A percentile compares a stretch with the other conserved stretches of the same genome.
phyloP scores from a whole-genome alignment of 2,329 filamentous ascomycete species.

The Lachnellula willkommii region DNA sequence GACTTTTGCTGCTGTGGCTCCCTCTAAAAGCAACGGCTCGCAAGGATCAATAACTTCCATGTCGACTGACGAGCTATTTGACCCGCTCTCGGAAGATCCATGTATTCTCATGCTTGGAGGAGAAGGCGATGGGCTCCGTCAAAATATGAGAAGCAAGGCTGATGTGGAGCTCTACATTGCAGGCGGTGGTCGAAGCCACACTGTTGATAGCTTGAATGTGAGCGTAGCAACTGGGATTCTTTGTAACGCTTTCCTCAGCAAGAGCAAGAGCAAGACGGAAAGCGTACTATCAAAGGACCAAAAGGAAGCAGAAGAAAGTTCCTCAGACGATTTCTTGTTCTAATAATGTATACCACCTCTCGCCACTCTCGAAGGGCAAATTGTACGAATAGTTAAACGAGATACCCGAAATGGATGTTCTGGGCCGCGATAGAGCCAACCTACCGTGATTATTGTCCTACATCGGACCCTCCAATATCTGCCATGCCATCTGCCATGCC shows the following conservation, averaged over 20 bases:
- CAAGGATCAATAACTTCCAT: slow-evolving; percentile 25
- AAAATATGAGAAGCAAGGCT: slow-evolving; percentile 57
- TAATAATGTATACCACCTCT: neutral
- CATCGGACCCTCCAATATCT: neutral
- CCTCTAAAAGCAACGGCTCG: slow-evolving; percentile 37
- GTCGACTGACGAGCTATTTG: slow-evolving; percentile 46
- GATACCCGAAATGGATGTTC: slow-evolving; percentile 4
- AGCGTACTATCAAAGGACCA: neutral
- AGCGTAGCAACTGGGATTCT: slow-evolving; percentile 80
- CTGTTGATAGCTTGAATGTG: slow-evolving; percentile 88
- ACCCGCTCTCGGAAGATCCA: slow-evolving; percentile 55
- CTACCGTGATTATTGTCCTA: neutral
- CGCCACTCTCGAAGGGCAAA: neutral
- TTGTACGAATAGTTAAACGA: slow-evolving; percentile 11
- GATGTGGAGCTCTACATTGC: slow-evolving; percentile 64
- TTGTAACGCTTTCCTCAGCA: slow-evolving; percentile 59
- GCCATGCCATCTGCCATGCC: neutral
- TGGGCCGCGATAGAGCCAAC: neutral
- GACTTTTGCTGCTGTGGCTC: slow-evolving; percentile 69
- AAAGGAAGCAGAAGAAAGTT: neutral
- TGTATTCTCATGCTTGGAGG: slow-evolving; percentile 78
- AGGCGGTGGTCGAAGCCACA: slow-evolving; percentile 40
- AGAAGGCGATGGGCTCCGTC: slow-evolving; percentile 70
- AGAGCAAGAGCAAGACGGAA: neutral
- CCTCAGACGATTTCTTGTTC: neutral